Evolutionary conservation across 2,329 filamentous ascomycete species (phyloP).

Genomic region (Neofusicoccum laricinum): DNA sequence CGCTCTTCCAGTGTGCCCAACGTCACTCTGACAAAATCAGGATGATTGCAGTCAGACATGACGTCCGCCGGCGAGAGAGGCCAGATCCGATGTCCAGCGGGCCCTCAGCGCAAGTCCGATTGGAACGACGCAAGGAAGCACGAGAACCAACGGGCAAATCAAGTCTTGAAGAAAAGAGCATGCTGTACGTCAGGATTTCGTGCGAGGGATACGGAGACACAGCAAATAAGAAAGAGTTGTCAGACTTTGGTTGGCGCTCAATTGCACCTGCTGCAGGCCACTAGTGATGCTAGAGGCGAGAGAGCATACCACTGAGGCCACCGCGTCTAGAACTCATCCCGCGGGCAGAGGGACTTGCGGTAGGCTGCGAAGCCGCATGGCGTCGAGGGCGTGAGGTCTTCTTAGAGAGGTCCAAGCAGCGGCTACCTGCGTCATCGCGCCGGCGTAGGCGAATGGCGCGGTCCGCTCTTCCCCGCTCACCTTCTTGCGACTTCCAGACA

Average conservation of each 20-base stretch:
- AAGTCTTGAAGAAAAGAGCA: not conserved
- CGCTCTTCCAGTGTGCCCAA: not conserved
- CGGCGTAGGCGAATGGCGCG: not conserved
- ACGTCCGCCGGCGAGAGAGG: not conserved
- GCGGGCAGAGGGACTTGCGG: not conserved
- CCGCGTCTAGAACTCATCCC: not conserved
- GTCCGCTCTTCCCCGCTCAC: not conserved
- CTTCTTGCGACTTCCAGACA: not conserved
- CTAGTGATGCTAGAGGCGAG: not conserved
- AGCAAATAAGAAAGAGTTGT: not conserved
- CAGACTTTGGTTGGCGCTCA: not conserved
- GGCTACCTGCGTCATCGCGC: not conserved
- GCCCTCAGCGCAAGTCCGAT: not conserved
- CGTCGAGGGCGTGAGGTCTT: not conserved
- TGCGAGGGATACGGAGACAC: not conserved
- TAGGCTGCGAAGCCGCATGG: not conserved
- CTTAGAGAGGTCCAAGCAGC: not conserved
- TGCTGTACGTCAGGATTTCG: not conserved
- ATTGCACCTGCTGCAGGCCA: not conserved
- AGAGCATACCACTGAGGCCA: not conserved
- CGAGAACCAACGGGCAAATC: not conserved
- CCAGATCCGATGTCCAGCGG: not conserved
- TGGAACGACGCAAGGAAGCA: not conserved
- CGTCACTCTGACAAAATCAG: not conserved
- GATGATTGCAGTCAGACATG: not conserved